Evolutionary conservation across 2,329 filamentous ascomycete species (phyloP).

Genomic region (Lasiodiplodia sp.): DNA sequence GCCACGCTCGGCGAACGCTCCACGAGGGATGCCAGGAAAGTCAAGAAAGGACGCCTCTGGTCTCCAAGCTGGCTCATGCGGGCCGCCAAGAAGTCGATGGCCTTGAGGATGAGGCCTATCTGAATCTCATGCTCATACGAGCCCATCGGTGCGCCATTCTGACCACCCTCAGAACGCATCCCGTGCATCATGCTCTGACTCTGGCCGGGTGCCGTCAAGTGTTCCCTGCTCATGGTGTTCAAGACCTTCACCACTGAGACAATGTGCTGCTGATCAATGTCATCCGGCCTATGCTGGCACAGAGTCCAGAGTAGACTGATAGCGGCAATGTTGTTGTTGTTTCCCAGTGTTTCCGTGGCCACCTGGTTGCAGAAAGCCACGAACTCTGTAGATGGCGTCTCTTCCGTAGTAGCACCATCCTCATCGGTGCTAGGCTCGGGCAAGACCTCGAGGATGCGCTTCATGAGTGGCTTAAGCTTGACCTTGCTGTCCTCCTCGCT

Average conservation of each 20-base stretch:
- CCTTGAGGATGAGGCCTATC: constrained; percentile 89
- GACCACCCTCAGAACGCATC: constrained; percentile 60
- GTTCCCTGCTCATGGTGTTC: constrained; percentile 85
- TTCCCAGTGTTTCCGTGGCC: constrained; percentile 85
- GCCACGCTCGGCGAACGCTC: constrained; percentile 90
- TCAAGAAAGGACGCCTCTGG: constrained; percentile 89
- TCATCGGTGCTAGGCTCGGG: constrained; percentile 85
- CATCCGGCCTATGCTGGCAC: constrained; percentile 80
- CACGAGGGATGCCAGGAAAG: constrained; percentile 90
- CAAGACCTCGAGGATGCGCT: constrained; percentile 85
- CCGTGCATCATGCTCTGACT: constrained; percentile 40
- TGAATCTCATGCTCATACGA: constrained; percentile 86
- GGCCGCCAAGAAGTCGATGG: constrained; percentile 88
- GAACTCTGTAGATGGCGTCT: constrained; percentile 82
- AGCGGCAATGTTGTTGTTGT: constrained; percentile 81
- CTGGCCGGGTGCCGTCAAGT: constrained; percentile 72
- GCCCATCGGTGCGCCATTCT: constrained; percentile 66
- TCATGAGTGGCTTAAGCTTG: constrained; percentile 73
- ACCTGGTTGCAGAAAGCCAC: constrained; percentile 83
- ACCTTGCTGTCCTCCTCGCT: constrained; percentile 73
- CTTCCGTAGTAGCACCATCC: constrained; percentile 74
- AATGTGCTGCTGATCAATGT: constrained; percentile 85
- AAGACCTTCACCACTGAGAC: constrained; percentile 89
- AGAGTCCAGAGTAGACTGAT: constrained; percentile 95
- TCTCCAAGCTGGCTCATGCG: constrained; percentile 94